Conservation (phyloP, 371 early-diverging fungal species). For the Sanchytrium tribonematis region DNA sequence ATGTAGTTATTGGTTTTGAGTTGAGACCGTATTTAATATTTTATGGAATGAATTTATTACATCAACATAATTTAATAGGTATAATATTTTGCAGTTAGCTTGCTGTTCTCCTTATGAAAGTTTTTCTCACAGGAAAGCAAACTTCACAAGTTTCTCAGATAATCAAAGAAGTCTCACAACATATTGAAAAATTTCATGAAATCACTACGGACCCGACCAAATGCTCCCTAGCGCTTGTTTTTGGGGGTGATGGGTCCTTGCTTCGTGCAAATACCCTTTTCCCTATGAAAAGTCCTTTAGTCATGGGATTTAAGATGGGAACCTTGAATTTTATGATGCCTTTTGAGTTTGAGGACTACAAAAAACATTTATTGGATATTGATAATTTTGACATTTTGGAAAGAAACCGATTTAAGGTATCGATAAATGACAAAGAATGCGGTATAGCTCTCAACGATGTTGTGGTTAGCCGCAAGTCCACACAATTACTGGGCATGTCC, state of each 20-base stretch:
- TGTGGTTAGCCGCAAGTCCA: slow-evolving; percentile 4
- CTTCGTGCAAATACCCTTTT: slow-evolving; percentile 3
- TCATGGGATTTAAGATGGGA: slow-evolving; percentile 9
- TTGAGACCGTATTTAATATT: no score
- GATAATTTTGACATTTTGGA: slow-evolving; percentile 4
- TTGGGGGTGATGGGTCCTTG: slow-evolving; percentile 12
- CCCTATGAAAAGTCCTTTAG: slow-evolving; percentile 3
- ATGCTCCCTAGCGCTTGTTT: slow-evolving; percentile 3
- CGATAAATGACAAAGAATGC: background rate
- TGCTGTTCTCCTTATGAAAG: background rate
- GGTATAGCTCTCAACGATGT: slow-evolving; percentile 8
- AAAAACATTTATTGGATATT: background rate
- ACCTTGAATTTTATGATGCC: slow-evolving; percentile 7
- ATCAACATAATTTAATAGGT: no score
- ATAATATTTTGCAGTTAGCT: no score
- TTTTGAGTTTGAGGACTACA: slow-evolving; percentile 3
- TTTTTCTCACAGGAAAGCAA: background rate
- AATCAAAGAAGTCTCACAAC: background rate
- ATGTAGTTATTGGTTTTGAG: no score
- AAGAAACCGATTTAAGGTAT: background rate
- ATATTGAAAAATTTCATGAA: background rate
- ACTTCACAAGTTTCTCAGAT: background rate
- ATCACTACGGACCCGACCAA: background rate
- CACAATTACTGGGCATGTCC: background rate
- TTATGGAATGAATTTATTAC: no score